phyloP scores from a whole-genome alignment of 768 basidiomycete genomes.

The Suillus ampliporus region DNA sequence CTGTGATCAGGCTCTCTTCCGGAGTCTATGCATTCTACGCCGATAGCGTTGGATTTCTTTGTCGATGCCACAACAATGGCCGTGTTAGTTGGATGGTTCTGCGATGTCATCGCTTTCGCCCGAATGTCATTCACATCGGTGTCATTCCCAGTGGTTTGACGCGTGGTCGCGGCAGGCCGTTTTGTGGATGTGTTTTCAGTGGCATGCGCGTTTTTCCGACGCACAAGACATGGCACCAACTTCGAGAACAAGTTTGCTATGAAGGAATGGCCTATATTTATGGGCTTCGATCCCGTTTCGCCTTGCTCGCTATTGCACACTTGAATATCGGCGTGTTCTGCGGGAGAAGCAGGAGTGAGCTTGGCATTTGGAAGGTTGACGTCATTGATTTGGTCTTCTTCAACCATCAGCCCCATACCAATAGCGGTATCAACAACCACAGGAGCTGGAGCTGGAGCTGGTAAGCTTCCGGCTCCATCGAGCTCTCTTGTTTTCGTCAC shows the following conservation, averaged over 20 bases:
- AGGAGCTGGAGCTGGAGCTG: neutral
- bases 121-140: neutral
- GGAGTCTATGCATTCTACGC: neutral
- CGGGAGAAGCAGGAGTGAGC: neutral
- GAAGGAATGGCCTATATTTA: neutral
- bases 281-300: neutral
- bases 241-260: neutral
- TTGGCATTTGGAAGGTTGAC: neutral
- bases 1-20: constrained; percentile 2
- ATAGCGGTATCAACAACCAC: neutral
- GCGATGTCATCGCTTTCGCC: neutral
- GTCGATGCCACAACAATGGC: neutral
- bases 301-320: neutral
- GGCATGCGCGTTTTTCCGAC: neutral
- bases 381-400: neutral
- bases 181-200: neutral
- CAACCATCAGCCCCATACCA: neutral
- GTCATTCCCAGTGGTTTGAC: neutral
- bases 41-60: neutral
- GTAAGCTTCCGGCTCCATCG: neutral
- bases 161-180: too few relatives aligned
- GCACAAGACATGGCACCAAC: neutral
- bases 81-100: neutral
- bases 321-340: neutral
- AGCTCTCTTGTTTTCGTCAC: neutral